Evolutionary conservation across 2,329 filamentous ascomycete genomes (phyloP), one percentile per base, ranked within the genome.

Genomic region (Phaeoacremonium minimum): DNA sequence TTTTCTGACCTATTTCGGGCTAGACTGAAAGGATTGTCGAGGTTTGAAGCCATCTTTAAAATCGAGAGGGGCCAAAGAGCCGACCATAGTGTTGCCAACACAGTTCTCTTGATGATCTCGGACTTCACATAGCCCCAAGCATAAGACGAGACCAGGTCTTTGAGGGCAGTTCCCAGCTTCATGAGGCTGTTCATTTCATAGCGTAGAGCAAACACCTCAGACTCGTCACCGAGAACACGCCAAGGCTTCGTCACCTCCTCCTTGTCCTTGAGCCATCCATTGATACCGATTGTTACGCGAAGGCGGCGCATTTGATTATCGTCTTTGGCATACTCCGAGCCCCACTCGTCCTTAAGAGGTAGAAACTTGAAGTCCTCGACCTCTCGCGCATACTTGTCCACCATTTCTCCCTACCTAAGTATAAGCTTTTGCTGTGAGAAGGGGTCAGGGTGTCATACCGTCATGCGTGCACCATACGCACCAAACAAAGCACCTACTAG

Each of bases 401-500:
- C 86, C 74, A 91, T 89, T 47, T 84, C 75, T 4, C 89, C 88
- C 68, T 71, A 18, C 5, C 5, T 2, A 9, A 9, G 9, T 12
- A 1, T 17, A 6, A 13, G 16, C 2, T 8, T 3, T 4, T 11
- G 19, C 14, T 6, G 17, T 18, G 26, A 20, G 18, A 29, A 44
- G 36, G 18, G n/a, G 15, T 9, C 15, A 12, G n/a, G n/a, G 12
- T 6, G 7, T 46, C 62, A 43, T 47, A 66, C 69, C 30, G 75
- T 80, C 76, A 80, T 80, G 49, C 83, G 81, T 1, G 85, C 90
- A 4, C 90, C 90, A 49, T 90, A 94, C 0, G 89, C 90, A 1
- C 90, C 90, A 53, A 96, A 96, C 0, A 96, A 65, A 11, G 87
- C 82, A 0, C 90, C 90, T 1, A 96, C 87, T 4, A 96, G 69